phyloP scores from a whole-genome alignment of 2,329 filamentous ascomycete genomes.

The Endocalyx cinctus region DNA sequence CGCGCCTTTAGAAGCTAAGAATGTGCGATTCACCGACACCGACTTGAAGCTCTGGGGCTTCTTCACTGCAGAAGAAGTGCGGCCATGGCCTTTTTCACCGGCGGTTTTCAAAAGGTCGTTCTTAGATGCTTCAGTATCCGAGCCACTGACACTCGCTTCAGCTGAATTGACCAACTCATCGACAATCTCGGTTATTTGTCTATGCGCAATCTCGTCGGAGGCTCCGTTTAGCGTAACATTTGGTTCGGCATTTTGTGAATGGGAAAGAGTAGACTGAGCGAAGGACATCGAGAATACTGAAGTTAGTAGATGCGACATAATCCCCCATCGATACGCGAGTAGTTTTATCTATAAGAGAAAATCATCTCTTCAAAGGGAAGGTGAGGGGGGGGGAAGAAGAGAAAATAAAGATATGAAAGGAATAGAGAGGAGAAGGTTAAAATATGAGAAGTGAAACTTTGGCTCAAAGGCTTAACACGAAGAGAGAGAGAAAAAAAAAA shows the following conservation, averaged over 20 bases:
- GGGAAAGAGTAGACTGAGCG: slow-evolving; percentile 29
- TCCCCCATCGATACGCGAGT: too few species aligned
- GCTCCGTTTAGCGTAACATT: slow-evolving; percentile 45
- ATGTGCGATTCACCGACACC: slow-evolving; percentile 80
- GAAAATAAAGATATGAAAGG: background rate
- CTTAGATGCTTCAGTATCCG: slow-evolving; percentile 70
- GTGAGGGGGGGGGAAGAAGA: background rate
- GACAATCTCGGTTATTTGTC: slow-evolving; percentile 50
- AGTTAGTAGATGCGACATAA: too few species aligned
- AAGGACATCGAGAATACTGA: slow-evolving; percentile 4
- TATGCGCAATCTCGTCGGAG: slow-evolving; percentile 52
- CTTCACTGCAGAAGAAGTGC: slow-evolving; percentile 58
- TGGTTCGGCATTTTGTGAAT: slow-evolving; percentile 44
- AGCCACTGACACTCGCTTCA: slow-evolving; percentile 67
- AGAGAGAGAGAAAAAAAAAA: too few species aligned
- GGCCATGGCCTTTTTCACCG: slow-evolving; percentile 56
- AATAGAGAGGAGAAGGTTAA: background rate
- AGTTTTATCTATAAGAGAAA: too few species aligned
- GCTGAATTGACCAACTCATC: slow-evolving; percentile 58
- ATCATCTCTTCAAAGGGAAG: too few species aligned
- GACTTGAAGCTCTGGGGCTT: slow-evolving; percentile 78
- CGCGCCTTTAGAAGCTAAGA: slow-evolving; percentile 66
- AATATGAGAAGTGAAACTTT: too few species aligned
- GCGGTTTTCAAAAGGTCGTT: slow-evolving; percentile 50
- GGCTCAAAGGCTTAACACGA: too few species aligned